Evolutionary conservation across 2,329 filamentous ascomycete genomes (phyloP).

Genomic region (Ophiostoma sp.): DNA sequence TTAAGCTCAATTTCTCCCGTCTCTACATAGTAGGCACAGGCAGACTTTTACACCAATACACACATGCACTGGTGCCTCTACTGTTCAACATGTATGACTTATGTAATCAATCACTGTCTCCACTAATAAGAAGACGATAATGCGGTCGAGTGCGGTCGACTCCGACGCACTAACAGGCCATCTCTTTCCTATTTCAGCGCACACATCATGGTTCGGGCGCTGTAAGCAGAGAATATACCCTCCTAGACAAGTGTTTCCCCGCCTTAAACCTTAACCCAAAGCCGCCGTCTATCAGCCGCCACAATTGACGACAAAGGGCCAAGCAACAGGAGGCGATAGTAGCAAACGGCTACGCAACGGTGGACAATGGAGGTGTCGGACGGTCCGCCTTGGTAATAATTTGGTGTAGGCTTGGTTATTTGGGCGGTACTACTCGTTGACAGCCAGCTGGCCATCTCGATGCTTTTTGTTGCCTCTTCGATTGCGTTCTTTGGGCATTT

Average conservation of each 20-base stretch:
- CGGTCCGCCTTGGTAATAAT: not conserved
- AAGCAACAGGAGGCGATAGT: not conserved
- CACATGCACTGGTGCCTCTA: too few species aligned
- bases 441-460: not conserved
- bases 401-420: not conserved
- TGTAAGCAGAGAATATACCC: not conserved
- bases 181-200: not conserved
- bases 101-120: not conserved
- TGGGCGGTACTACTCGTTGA: not conserved
- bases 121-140: not conserved
- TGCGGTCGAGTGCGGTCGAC: constrained; percentile 2
- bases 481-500: not conserved
- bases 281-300: not conserved
- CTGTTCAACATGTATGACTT: too few species aligned
- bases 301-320: not conserved
- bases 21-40: too few species aligned
- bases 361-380: not conserved
- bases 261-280: not conserved
- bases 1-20: too few species aligned
- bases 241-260: not conserved
- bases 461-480: not conserved
- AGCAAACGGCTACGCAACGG: not conserved
- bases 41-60: too few species aligned
- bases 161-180: constrained; percentile 4
- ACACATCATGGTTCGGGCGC: not conserved